Evolutionary conservation across 148 eudicot genomes (phyloP), one percentile per base, ranked within the genome.

Genomic region (Gaultheria prostrata): DNA sequence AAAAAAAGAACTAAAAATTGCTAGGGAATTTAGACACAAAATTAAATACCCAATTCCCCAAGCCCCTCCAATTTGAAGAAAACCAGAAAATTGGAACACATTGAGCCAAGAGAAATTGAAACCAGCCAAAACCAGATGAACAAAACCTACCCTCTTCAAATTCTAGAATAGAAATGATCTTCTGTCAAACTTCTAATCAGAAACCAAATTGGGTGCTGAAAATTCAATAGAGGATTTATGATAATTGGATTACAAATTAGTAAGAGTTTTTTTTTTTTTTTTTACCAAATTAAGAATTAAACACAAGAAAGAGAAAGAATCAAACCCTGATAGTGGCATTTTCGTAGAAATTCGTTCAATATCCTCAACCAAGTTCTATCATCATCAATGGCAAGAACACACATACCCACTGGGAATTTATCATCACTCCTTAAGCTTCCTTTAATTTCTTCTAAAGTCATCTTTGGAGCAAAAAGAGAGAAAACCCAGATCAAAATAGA

Each of bases 361-460:
- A 92, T 46, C 90, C 74, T 92, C 85, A 95, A 89, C 84, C 95
- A 94, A 85, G 89, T 91, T 17, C 85, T 89, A 76, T 95, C 95
- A 86, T 95, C 98, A 80, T 95, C 98, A 59, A 95, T 98, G 6
- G 94, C 98, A 63, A 95, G 92, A 89, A 95, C 98, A 30, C 94
- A 89, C 92, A 95, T 80, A 9, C 98, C 98, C 46, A 83, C 87
- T 2, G 98, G 98, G 84, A 95, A 95, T 8, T 78, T 85, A 43
- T 91, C 92, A 65, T 56, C 87, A 61, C 20, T n/a, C 30, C 82
- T 85, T 12, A 50, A 57, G 67, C 69, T 65, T 77, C 78, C 87
- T 79, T 82, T 85, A 20, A 85, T 83, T 86, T 86, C 87, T 85
- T 90, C 92, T 15, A 85, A 82, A 81, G 89, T 86, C 90, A 86